Conservation (phyloP, 495 filamentous ascomycete genomes). For the Xylaria nigripes region DNA sequence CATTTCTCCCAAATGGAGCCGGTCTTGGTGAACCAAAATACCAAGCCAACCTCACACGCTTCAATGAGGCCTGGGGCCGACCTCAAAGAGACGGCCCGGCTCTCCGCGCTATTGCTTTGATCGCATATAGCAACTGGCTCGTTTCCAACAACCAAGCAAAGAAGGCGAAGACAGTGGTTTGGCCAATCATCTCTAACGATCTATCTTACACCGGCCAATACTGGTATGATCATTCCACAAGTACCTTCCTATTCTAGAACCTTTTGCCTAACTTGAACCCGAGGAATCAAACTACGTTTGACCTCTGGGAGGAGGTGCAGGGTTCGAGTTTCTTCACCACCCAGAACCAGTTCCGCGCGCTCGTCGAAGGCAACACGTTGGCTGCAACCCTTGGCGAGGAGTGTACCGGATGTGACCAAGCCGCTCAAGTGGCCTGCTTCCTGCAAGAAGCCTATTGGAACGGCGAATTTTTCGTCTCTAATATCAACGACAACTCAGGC, state of each 20-base stretch:
- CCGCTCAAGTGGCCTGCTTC: conserved; percentile 45
- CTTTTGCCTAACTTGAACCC: background rate
- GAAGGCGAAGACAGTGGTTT: conserved; percentile 32
- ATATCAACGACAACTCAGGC: conserved; percentile 13
- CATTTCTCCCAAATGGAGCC: conserved; percentile 27
- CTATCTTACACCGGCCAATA: conserved; percentile 46
- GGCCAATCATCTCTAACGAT: conserved; percentile 51
- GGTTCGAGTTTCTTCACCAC: conserved; percentile 47
- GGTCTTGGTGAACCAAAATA: conserved; percentile 58
- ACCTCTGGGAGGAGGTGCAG: conserved; percentile 46
- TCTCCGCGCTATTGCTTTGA: conserved; percentile 40
- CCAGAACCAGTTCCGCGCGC: conserved; percentile 26
- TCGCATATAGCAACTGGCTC: conserved; percentile 33
- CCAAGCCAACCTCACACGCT: conserved; percentile 44
- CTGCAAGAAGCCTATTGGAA: conserved; percentile 42
- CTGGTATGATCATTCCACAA: conserved; percentile 33
- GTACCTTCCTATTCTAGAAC: conserved; percentile 22
- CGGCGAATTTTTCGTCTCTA: conserved; percentile 32
- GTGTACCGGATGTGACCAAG: conserved; percentile 39
- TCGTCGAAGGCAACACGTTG: conserved; percentile 23
- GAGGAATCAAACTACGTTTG: conserved; percentile 41
- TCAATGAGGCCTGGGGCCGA: conserved; percentile 52
- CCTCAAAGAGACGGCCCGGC: conserved; percentile 57
- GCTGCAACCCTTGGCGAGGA: conserved; percentile 19
- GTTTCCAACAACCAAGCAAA: conserved; percentile 20